Percentiles rank a stretch among this genome's conserved stretches.
These are phyloP conservation scores for Cinchona pubescens DNA, from an alignment of 257 asterid genomes.

Conservation along the genomic window DNA sequence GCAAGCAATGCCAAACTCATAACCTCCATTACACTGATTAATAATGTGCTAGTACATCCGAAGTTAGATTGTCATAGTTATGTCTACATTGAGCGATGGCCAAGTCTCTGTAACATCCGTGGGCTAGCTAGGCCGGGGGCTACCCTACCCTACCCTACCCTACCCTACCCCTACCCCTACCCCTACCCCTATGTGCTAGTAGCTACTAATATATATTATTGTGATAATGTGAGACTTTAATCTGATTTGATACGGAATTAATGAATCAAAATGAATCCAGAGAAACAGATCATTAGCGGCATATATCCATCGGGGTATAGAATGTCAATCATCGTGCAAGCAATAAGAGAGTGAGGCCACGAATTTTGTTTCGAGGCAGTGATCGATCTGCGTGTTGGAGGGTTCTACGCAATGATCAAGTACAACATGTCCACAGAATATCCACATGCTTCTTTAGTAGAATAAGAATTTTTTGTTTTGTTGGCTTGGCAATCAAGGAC, in stretches of 20 bases:
- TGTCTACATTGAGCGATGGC: not conserved
- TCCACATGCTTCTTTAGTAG: constrained; percentile 2
- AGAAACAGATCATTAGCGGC: not conserved
- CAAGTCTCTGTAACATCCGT: not conserved
- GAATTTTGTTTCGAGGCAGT: constrained; percentile 1
- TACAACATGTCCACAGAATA: not conserved
- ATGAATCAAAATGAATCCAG: too few species aligned
- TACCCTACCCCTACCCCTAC: too few species aligned
- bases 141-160: too few species aligned
- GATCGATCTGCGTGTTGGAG: not conserved
- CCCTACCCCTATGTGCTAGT: too few species aligned
- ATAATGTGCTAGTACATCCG: not conserved
- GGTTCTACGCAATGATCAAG: not conserved
- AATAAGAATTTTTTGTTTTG: constrained; percentile 2
- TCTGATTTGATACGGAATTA: not conserved
- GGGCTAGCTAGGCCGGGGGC: not conserved
- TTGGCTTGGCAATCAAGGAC: constrained; percentile 22
- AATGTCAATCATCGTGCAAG: not conserved
- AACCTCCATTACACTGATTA: not conserved
- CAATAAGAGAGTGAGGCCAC: constrained; percentile 1
- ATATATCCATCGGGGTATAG: not conserved
- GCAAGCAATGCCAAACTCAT: not conserved
- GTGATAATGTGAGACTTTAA: too few species aligned
- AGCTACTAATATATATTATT: not conserved
- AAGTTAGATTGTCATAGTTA: not conserved